Base-by-base conservation (phyloP, 768 basidiomycete species). In the Suillus subaureus region DNA sequence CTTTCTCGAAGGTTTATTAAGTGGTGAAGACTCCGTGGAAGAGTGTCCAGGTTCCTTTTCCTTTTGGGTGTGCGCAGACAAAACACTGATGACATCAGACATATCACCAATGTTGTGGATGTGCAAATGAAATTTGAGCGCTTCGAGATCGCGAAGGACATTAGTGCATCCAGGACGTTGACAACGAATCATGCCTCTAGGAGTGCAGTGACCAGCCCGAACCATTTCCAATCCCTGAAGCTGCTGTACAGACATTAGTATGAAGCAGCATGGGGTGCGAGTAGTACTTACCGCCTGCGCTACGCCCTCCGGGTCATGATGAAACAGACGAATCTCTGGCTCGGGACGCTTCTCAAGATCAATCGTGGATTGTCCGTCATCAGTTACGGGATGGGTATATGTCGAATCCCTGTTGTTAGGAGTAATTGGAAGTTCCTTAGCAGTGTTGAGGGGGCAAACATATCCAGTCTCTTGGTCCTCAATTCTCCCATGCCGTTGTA, bases 111-210 rank as follows among this genome's bases (percentile, higher is more conserved):
- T 81, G 67, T 85, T 83, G 71, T 87, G 87, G 57, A 87, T 84
- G 68, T 87, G 85, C 26, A 87, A 72, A 69, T 87, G 86, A 69
- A 78, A 84, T 68, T 81, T 81, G 58, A 87, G 77, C 23, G 82
- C 81, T 67, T 79, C 79, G 62, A 80, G 77, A 61, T 77, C 75
- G 6, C 74, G 72, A 26, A 87, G 70, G 9, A 78, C 75, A 73
- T 85, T 80, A 16, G 68, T 68, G 70, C 87, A 87, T 37, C 79
- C 83, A 40, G 77, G 71, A 43, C 84, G 80, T 31, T 77, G 78
- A 69, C 86, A 87, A 8, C 73, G 71, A 23, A 87, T 74, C 23
- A 54, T 70, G 40, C 79, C 74, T 11, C 73, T 69, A 52, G 76
- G 76, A 26, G 67, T 65, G 49, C 76, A 66, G 13, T 75, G 76